phyloP scores from a whole-genome alignment of 352 stramenopile genomes.

The Bremia lactucae region DNA sequence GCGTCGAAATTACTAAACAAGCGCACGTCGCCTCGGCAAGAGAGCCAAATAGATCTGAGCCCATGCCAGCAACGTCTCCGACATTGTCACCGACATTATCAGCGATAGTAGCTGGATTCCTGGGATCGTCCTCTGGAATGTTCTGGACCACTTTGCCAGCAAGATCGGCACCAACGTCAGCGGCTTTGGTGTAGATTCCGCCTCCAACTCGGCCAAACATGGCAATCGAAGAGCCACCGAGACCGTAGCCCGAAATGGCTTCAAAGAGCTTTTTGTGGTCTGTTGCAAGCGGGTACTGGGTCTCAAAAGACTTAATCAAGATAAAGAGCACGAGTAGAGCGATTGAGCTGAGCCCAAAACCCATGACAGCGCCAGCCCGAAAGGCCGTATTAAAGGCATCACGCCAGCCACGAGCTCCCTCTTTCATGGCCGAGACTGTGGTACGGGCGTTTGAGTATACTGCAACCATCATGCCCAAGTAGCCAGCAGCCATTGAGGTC shows the following conservation, averaged over 20 bases:
- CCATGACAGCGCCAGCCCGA: slow-evolving; percentile 97
- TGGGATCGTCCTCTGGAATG: slow-evolving; percentile 98
- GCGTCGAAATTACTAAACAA: slow-evolving; percentile 94
- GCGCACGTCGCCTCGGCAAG: slow-evolving; percentile 98
- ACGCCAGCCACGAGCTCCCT: slow-evolving; percentile 87
- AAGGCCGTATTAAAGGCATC: slow-evolving; percentile 98
- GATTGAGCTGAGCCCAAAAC: slow-evolving; percentile 94
- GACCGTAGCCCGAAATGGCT: slow-evolving; percentile 94
- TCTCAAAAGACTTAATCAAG: slow-evolving; percentile 90
- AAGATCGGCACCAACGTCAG: slow-evolving; percentile 98
- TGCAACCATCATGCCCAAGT: slow-evolving; percentile 99
- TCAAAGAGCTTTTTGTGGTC: slow-evolving; percentile 90
- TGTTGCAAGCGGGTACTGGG: slow-evolving; percentile 81
- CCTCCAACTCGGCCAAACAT: slow-evolving; percentile 99
- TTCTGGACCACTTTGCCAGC: slow-evolving; percentile 98
- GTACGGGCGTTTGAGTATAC: slow-evolving; percentile 98
- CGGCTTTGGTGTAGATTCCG: slow-evolving; percentile 99
- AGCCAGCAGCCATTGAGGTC: slow-evolving; percentile 95
- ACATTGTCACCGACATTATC: slow-evolving; percentile 99
- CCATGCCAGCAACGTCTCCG: slow-evolving; percentile 99
- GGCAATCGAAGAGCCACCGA: slow-evolving; percentile 97
- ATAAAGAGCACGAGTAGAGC: slow-evolving; percentile 96
- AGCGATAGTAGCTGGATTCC: slow-evolving; percentile 98
- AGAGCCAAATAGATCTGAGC: slow-evolving; percentile 98
- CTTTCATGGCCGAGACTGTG: slow-evolving; percentile 94